Conservation (phyloP, 2,329 filamentous ascomycete species). For the Phaeosphaeriaceae sp. region DNA sequence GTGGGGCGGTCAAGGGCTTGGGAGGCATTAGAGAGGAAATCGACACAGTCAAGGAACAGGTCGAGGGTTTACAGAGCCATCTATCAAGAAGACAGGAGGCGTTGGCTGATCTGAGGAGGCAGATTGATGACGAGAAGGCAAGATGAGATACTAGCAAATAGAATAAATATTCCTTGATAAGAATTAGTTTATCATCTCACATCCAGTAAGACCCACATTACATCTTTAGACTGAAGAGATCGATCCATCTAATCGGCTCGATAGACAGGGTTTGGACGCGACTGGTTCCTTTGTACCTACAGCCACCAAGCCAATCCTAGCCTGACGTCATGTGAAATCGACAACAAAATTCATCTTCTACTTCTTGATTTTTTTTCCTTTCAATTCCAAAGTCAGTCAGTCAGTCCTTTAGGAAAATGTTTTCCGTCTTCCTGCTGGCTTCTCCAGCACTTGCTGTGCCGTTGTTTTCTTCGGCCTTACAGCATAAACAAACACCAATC, state of each 20-base stretch:
- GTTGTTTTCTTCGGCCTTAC: constrained; percentile 13
- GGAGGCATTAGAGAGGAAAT: constrained; percentile 85
- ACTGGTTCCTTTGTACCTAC: too few species aligned
- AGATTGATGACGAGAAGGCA: constrained; percentile 86
- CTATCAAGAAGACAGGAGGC: constrained; percentile 76
- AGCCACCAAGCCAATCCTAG: too few species aligned
- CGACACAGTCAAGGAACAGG: constrained; percentile 88
- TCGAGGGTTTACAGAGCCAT: constrained; percentile 87
- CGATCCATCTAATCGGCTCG: too few species aligned
- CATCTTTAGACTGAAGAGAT: too few species aligned
- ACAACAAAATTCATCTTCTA: too few species aligned
- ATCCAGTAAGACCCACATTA: neutral
- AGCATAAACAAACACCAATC: constrained; percentile 21
- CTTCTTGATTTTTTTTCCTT: too few species aligned
- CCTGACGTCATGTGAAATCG: too few species aligned
- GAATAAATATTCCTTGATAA: neutral
- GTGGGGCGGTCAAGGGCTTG: constrained; percentile 67
- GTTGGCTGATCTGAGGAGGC: constrained; percentile 75
- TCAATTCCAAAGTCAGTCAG: too few species aligned
- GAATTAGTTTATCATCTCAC: neutral
- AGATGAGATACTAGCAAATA: neutral
- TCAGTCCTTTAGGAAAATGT: constrained; percentile 7
- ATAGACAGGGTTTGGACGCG: too few species aligned
- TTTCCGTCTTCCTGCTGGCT: constrained; percentile 23
- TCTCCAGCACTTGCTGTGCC: constrained; percentile 29